Base-by-base conservation (phyloP, 2,329 filamentous ascomycete species). In the Aspergillus caelatus region DNA sequence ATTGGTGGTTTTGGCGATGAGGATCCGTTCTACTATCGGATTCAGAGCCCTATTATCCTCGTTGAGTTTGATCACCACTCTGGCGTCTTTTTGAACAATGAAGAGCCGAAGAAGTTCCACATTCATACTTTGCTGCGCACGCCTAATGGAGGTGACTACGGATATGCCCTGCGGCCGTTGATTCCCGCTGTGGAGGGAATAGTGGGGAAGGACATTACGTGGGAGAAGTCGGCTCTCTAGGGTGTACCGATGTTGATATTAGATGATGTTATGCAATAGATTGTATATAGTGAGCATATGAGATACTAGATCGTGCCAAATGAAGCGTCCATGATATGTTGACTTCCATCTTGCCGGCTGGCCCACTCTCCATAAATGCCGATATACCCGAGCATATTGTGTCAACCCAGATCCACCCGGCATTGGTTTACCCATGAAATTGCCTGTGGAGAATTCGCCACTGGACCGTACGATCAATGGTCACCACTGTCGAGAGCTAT, bases 31-130 rank as follows among this genome's bases (percentile, higher is more conserved):
- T 94, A 94, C 76, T 94, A 89, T 71, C 84, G 91, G 0, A 84
- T 94, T 4, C 91, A 94, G 76, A 92, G 87, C 67, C 91, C 91
- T 0, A 90, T 94, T 0, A 81, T 92, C 0, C 80, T 94, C 2
- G 81, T 90, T 58, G 91, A 94, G 81, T 91, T 94, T 70, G 91
- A 94, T 70, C 90, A 93, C 72, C 91, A 94, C 75, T 91, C 88
- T 0, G 91, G 91, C 0, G 91, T 94, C 0, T 94, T 93, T 69
- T 75, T 94, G 71, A 88, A 84, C 1, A 94, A 94, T 72, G 81
- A 82, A 57, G 86, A 91, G 75, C 91, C 91, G 0, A 88, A 88
- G 36, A 91, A 91, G 76, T 94, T 92, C 70, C 91, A 94, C 70
- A 91, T 92, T 26, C 91, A 94, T 74, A 94, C 91, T 0, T 78